Evolutionary conservation across 371 early-diverging fungal genomes (phyloP), one percentile per base, ranked within the genome.

Genomic region (Chytridium lagenaria): DNA sequence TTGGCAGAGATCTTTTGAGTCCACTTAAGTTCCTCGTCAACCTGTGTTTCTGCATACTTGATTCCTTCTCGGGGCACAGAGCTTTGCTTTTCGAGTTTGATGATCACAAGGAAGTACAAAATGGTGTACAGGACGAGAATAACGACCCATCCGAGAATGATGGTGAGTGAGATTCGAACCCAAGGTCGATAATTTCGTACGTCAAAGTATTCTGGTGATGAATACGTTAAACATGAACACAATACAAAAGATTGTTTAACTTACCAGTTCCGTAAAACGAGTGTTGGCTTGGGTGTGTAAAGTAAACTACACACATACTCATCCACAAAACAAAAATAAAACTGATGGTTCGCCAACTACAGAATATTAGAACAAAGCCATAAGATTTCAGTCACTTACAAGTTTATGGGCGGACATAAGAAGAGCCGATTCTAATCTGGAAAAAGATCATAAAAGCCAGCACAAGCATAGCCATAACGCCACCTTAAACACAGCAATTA

Each of bases 291-390:
- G 77, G 77, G 49, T 74, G 74, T 1, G 80, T 79, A 39, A 63
- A 79, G 52, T 71, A 76, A 1, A 79, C 75, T 15, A 77, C 71
- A 40, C 65, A 55, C n/a, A 74, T 65, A 68, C 72, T 64, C 80
- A 79, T 73, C 80, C 80, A 79, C 28, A 76, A 39, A 10, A 74
- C 74, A 34, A 71, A 72, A n/a, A 68, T 49, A 63, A 74, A 79
- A 3, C 71, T 74, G 15, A 74, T 37, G 7, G 77, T 63, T 22
- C 77, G 61, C 66, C 64, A 70, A 34, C 74, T 74, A 59, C 3
- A 36, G 30, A 19, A 72, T 68, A 61, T 7, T 7, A 61, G n/a
- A 37, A 34, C 23, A 34, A 37, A 3, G 26, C 7, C 7, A 61
- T 3, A 10, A 36, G 10, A 61, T 15, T 7, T 33, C 40, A 49